Percentiles rank a stretch among this genome's conserved stretches.
Evolutionary conservation across 2,329 filamentous ascomycete genomes (phyloP).

Genomic region (Cytospora chrysosperma): DNA sequence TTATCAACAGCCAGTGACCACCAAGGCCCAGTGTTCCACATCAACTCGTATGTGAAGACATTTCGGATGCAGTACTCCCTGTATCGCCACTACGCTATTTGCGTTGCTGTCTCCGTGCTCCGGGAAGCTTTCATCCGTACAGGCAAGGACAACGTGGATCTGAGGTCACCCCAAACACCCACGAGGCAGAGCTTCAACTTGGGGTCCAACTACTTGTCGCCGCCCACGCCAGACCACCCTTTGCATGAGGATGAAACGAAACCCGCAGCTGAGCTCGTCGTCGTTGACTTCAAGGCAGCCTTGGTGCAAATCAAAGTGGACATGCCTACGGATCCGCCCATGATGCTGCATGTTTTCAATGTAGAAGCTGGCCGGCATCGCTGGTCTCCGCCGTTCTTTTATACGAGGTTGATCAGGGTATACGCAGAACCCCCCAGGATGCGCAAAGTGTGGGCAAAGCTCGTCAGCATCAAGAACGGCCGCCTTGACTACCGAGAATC

Average conservation of each 20-base stretch:
- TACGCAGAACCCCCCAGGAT: conserved; percentile 87
- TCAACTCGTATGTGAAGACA: conserved; percentile 78
- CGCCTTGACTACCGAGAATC: conserved; percentile 79
- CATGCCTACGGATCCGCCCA: conserved; percentile 82
- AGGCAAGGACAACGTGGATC: conserved; percentile 40
- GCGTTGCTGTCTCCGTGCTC: conserved; percentile 76
- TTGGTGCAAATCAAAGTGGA: conserved; percentile 85
- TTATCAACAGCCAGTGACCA: conserved; percentile 82
- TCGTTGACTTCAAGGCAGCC: conserved; percentile 76
- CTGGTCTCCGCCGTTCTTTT: conserved; percentile 81
- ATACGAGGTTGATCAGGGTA: conserved; percentile 74
- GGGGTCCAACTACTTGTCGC: conserved; percentile 37
- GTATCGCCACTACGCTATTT: conserved; percentile 87
- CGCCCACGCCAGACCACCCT: conserved; percentile 38
- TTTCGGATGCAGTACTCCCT: conserved; percentile 87
- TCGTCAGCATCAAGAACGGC: conserved; percentile 79
- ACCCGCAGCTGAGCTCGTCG: conserved; percentile 63
- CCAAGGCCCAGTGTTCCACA: conserved; percentile 82
- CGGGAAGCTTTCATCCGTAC: conserved; percentile 65
- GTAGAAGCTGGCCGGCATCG: conserved; percentile 81
- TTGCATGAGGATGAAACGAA: conserved; percentile 36
- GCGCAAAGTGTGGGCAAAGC: conserved; percentile 78
- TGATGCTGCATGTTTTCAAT: conserved; percentile 87
- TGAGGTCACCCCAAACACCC: conserved; percentile 25
- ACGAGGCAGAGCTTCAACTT: conserved; percentile 20